Conservation (phyloP, 108 stramenopile species). For the Licmophora abbreviata region DNA sequence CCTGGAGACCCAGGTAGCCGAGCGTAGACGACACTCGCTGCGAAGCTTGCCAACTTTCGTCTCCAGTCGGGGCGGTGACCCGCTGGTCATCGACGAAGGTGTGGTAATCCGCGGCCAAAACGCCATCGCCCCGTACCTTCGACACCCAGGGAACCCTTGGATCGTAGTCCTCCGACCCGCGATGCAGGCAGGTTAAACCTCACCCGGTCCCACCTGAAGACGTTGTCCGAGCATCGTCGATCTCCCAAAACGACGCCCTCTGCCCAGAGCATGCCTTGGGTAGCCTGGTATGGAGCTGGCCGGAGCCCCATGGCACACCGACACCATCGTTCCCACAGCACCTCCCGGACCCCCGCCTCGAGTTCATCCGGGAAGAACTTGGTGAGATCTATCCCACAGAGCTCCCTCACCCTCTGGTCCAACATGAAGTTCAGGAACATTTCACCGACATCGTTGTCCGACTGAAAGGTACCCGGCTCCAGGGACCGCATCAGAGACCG, state of each 20-base stretch:
- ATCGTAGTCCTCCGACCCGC: too few species aligned
- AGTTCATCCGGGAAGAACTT: neutral
- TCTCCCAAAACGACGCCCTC: slow-evolving; percentile 19
- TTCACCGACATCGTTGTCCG: slow-evolving; percentile 21
- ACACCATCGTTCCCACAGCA: slow-evolving; percentile 17
- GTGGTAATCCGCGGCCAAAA: slow-evolving; percentile 16
- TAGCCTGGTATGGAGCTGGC: slow-evolving; percentile 16
- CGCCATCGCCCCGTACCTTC: slow-evolving; percentile 9
- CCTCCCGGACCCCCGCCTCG: slow-evolving; percentile 1
- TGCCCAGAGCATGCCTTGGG: slow-evolving; percentile 7
- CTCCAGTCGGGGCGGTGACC: slow-evolving; percentile 4
- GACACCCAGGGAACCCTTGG: slow-evolving; percentile 25
- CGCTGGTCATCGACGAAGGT: slow-evolving; percentile 30
- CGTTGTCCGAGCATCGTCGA: slow-evolving; percentile 9
- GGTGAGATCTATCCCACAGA: slow-evolving; percentile 11
- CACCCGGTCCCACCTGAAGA: slow-evolving; percentile 16
- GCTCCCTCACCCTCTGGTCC: neutral
- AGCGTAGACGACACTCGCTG: too few species aligned
- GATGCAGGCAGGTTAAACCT: slow-evolving; percentile 18
- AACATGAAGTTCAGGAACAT: slow-evolving; percentile 29
- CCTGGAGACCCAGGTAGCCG: slow-evolving; percentile 29
- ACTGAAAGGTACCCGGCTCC: slow-evolving; percentile 4
- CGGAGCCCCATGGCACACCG: slow-evolving; percentile 20
- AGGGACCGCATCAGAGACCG: slow-evolving; percentile 11
- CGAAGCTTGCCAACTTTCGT: too few species aligned